These are phyloP conservation scores for Cryptococcus depauperatus DNA, from an alignment of 1,284 basidiomycete genomes.

Conservation along the genomic window DNA sequence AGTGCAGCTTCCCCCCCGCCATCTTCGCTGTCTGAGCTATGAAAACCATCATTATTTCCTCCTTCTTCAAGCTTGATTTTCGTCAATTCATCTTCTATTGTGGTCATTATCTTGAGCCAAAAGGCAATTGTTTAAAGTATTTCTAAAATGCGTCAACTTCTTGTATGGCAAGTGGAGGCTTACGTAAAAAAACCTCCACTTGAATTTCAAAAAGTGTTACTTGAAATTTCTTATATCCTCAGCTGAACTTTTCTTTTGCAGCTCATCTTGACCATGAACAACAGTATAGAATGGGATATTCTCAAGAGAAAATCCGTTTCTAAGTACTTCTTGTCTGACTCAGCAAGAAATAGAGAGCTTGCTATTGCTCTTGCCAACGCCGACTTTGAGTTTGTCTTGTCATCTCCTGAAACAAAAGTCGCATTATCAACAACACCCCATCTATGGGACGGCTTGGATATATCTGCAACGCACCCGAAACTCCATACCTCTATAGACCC, in stretches of 20 bases:
- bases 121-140: not conserved
- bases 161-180: too few species aligned
- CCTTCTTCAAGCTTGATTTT: not conserved
- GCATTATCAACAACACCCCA: constrained; percentile 23
- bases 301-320: constrained; percentile 9
- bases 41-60: too few species aligned
- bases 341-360: constrained; percentile 17
- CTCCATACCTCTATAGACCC: not conserved
- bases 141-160: not conserved
- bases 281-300: constrained; percentile 25
- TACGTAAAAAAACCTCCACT: too few species aligned
- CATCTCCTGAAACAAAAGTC: constrained; percentile 21
- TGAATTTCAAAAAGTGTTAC: too few species aligned
- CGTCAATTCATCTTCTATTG: not conserved
- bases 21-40: not conserved
- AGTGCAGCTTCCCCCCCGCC: not conserved
- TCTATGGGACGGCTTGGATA: constrained; percentile 22
- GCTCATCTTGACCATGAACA: constrained; percentile 16
- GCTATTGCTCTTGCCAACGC: constrained; percentile 30
- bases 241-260: too few species aligned
- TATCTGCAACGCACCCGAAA: constrained; percentile 3
- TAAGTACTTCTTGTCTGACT: constrained; percentile 1
- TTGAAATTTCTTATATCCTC: too few species aligned
- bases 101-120: not conserved
- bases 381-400: constrained; percentile 38